Percentiles rank a stretch among this genome's conserved stretches.
phyloP scores from a whole-genome alignment of 2,329 filamentous ascomycete genomes.

The Thermothelomyces thermophilus region DNA sequence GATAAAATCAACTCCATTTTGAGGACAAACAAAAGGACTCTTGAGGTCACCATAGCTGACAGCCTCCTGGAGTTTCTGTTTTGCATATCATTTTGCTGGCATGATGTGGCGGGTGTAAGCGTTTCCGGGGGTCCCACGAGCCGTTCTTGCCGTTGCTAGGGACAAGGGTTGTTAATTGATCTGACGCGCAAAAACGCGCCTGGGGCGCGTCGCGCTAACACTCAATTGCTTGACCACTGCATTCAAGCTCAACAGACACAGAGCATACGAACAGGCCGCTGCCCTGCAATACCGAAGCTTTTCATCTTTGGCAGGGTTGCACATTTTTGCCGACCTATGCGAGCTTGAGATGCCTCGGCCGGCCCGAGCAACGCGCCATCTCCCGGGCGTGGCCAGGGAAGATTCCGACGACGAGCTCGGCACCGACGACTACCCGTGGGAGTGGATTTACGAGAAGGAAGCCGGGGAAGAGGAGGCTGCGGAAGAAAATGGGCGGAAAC shows the following conservation, averaged over 20 bases:
- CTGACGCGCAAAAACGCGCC: conserved; percentile 4
- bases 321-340: no score
- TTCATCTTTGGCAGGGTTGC: not conserved
- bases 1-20: no score
- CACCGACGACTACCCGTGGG: conserved; percentile 65
- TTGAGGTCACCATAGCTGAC: no score
- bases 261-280: no score
- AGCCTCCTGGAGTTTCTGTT: no score
- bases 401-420: conserved; percentile 86
- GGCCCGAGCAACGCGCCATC: conserved; percentile 4
- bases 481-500: conserved; percentile 25
- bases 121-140: no score
- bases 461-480: conserved; percentile 9
- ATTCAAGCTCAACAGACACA: no score
- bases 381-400: conserved; percentile 59
- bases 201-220: conserved; percentile 4
- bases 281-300: no score
- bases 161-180: conserved; percentile 12
- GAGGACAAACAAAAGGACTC: no score
- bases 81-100: no score
- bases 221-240: not conserved
- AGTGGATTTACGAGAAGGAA: conserved; percentile 62
- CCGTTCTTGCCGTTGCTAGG: not conserved
- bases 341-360: conserved; percentile 6
- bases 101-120: no score